Base-by-base conservation (phyloP, 2,329 filamentous ascomycete species). In the Pseudogymnoascus sp. region DNA sequence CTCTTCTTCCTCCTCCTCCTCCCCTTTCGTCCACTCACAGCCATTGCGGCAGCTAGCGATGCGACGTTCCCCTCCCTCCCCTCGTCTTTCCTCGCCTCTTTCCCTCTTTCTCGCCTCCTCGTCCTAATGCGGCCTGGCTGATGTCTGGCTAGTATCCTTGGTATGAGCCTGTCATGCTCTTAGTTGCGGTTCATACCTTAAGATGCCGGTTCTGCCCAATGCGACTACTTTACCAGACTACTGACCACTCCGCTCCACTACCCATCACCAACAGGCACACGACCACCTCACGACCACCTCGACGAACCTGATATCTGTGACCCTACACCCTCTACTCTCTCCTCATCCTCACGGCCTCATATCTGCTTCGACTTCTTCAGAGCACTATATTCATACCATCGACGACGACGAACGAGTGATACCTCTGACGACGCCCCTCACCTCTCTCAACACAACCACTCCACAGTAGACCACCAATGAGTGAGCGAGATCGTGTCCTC, bases 401-500 rank as follows among this genome's bases (percentile, higher is more conserved):
- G 28, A 30, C 49, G 25, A 33, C 49, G 11, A 55, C 49, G n/a
- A 30, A 30, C 45, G 25, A 52, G 45, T 19, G 33, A 33, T 55
- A 55, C 33, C 49, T 19, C 25, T 55, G 49, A 33, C 42, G 28
- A 11, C 25, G 28, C 28, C 49, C 49, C 25, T 55, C 49, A 30
- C 25, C 49, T 19, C 16, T 19, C n/a, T 7, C 25, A 19, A 19
- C n/a, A 55, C 8, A 30, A 30, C n/a, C 9, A 33, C 25, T 55
- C 28, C 49, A 19, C 23, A 55, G 49, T 6, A 55, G 49, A 55
- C 5, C 36, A 60, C 60, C 35, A 66, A 72, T 72, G 71, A 70
- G 66, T 65, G 71, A 70, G 66, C 67, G 70, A 64, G 52, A 66
- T 41, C 69, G 65, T 65, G 71, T 72, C 35, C 63, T 69, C 38